Percentiles rank a stretch among this genome's conserved stretches.
Evolutionary conservation across 1,284 basidiomycete genomes (phyloP).

Genomic region (Amylostereum areolatum): DNA sequence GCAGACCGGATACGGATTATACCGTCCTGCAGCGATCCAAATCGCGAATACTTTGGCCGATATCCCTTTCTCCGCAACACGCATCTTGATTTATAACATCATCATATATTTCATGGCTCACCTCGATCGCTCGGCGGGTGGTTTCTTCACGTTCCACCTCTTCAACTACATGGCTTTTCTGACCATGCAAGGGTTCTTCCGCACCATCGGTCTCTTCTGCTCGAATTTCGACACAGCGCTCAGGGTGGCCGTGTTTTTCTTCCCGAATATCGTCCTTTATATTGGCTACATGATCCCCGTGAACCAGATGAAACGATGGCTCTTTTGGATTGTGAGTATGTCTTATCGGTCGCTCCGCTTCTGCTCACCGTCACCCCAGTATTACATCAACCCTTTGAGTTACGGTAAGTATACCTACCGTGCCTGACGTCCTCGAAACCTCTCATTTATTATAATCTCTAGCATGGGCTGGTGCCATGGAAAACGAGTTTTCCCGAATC

Average conservation of each 20-base stretch:
- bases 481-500: slow-evolving; percentile 79
- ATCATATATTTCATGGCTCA: slow-evolving; percentile 75
- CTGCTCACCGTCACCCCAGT: slow-evolving; percentile 31
- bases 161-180: slow-evolving; percentile 57
- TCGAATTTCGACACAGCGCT: slow-evolving; percentile 61
- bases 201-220: slow-evolving; percentile 62
- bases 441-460: background rate
- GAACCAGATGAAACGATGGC: slow-evolving; percentile 79
- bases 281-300: slow-evolving; percentile 72
- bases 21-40: slow-evolving; percentile 70
- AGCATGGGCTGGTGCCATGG: slow-evolving; percentile 75
- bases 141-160: slow-evolving; percentile 70
- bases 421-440: background rate
- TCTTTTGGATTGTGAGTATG: slow-evolving; percentile 75
- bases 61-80: slow-evolving; percentile 65
- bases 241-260: slow-evolving; percentile 53
- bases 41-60: slow-evolving; percentile 74
- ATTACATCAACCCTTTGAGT: slow-evolving; percentile 73
- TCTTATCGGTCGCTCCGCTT: background rate
- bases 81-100: slow-evolving; percentile 61
- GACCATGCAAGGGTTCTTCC: slow-evolving; percentile 72
- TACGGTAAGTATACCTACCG: slow-evolving; percentile 48
- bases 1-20: slow-evolving; percentile 75
- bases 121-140: slow-evolving; percentile 54
- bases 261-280: slow-evolving; percentile 62